A percentile compares a stretch with the other conserved stretches of the same genome.
Conservation (phyloP, 305 asterid genomes). For the Fraxinus ornus region DNA sequence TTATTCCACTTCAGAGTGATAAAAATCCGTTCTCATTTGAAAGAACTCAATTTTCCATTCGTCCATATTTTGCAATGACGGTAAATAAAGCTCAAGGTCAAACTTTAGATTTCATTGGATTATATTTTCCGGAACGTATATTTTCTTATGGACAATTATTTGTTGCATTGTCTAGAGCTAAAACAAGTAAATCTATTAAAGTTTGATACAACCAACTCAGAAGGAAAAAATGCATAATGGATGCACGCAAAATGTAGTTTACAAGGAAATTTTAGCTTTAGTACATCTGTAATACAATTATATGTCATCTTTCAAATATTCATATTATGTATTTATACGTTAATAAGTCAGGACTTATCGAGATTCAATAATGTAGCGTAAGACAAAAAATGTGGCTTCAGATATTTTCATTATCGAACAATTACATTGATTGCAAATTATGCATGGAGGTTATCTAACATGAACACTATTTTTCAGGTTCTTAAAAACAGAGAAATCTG, state of each 20-base stretch:
- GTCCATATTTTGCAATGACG: too few relatives aligned
- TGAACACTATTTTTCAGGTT: too few relatives aligned
- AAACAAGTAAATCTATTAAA: neutral
- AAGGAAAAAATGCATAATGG: neutral
- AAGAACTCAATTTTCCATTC: too few relatives aligned
- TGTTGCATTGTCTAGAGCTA: neutral
- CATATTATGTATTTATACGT: too few relatives aligned
- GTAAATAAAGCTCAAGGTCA: neutral
- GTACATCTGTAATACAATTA: neutral
- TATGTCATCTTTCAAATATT: too few relatives aligned
- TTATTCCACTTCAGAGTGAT: neutral
- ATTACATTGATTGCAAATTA: too few relatives aligned
- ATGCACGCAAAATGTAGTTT: neutral
- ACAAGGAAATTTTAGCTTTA: neutral
- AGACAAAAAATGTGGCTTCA: too few relatives aligned
- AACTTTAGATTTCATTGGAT: neutral
- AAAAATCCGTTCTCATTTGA: neutral
- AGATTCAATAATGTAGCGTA: too few relatives aligned
- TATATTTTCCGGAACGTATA: neutral
- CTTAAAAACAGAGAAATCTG: too few relatives aligned
- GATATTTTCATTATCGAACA: too few relatives aligned
- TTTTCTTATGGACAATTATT: slow-evolving; percentile 3
- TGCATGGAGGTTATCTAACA: too few relatives aligned
- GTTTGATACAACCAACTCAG: neutral
- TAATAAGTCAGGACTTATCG: too few relatives aligned